These are phyloP conservation scores for Xerocomus amazonicus DNA, from an alignment of 1,284 basidiomycete genomes.

Conservation along the genomic window DNA sequence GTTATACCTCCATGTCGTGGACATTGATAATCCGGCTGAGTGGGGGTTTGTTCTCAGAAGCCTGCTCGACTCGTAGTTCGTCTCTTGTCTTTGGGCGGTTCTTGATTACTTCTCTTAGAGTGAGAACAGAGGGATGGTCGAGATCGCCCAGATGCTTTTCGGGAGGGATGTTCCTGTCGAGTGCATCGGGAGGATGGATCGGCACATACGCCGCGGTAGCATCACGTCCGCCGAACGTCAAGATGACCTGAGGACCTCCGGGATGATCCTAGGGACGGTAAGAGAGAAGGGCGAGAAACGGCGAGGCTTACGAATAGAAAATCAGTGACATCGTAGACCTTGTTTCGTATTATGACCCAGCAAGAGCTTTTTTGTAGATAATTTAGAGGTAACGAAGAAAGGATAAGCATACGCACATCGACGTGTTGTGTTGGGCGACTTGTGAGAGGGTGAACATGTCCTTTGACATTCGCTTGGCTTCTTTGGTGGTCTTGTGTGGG, in stretches of 20 bases:
- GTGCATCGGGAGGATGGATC: conserved; percentile 69
- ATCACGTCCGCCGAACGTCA: conserved; percentile 78
- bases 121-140: conserved; percentile 48
- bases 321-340: conserved; percentile 82
- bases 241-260: conserved; percentile 73
- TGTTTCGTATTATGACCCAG: conserved; percentile 82
- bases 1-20: conserved; percentile 69
- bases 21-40: conserved; percentile 68
- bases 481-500: too few relatives aligned
- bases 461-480: too few relatives aligned
- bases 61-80: conserved; percentile 63
- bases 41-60: conserved; percentile 58
- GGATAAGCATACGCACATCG: conserved; percentile 38
- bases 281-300: neutral
- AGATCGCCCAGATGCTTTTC: conserved; percentile 73
- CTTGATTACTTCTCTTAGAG: conserved; percentile 39
- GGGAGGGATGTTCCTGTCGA: conserved; percentile 63
- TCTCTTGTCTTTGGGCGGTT: conserved; percentile 60
- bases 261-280: conserved; percentile 62
- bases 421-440: conserved; percentile 51
- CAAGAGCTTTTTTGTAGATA: conserved; percentile 52
- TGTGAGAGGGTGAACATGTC: conserved; percentile 35
- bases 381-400: neutral
- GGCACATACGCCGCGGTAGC: conserved; percentile 71
- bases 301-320: conserved; percentile 59